Evolutionary conservation across 1,284 basidiomycete genomes (phyloP), one percentile per base, ranked within the genome.

Genomic region (Cryptococcus sp.): DNA sequence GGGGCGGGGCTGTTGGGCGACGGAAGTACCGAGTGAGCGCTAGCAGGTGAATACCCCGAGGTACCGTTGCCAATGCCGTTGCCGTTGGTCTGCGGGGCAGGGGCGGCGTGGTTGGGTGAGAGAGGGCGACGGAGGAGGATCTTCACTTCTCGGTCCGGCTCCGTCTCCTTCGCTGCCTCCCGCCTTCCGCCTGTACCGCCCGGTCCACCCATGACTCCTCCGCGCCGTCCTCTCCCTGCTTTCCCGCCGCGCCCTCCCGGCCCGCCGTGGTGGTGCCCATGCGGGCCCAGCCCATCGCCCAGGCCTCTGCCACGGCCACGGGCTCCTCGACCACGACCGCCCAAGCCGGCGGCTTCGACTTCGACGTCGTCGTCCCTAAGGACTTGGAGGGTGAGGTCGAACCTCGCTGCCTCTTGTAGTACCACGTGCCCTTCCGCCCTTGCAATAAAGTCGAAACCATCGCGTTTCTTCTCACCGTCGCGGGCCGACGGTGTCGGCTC

Each of bases 311-410:
- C 23, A 15, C 48, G 36, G 28, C 54, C 43, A 16, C 56, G 28
- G 28, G 55, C 36, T 21, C 58, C 36, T 15, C 47, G 13, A 33
- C 52, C 51, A 28, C 62, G 24, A 38, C 52, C 52, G 2, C 58
- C 53, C 46, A 60, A 45, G 33, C 51, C 54, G 16, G 46, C 46
- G 24, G 42, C 56, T 35, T 65, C 61, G 35, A 61, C 53, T 49
- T 69, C 68, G 20, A 67, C 69, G 35, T 75, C 73, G 37, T 73
- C 70, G 59, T 75, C 72, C 24, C 73, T 57, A 50, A 75, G 52
- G 1, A 75, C 69, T 48, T 72, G 72, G 44, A 75, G 54, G 3
- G 56, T 58, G 24, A 75, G 57, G 58, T 73, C 73, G 49, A 71
- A 75, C 6, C 73, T 59, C 28, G 68, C 71, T 3, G 73, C 73